Conservation (phyloP, 345 rosid genomes). For the Hirschfeldia incana region DNA sequence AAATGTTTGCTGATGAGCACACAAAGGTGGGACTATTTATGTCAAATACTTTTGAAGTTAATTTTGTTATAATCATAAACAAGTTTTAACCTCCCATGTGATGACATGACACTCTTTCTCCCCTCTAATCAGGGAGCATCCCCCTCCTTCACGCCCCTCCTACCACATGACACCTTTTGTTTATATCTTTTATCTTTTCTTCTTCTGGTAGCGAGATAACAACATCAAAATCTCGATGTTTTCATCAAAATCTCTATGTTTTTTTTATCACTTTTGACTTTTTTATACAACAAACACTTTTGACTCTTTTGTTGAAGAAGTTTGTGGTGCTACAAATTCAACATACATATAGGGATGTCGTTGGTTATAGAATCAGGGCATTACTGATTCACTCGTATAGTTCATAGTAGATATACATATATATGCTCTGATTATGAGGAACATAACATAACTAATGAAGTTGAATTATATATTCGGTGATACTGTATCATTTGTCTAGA, state of each 20-base stretch:
- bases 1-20: constrained; percentile 33
- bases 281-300: neutral
- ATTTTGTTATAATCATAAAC: constrained; percentile 24
- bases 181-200: neutral
- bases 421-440: neutral
- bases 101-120: constrained; percentile 36
- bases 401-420: neutral
- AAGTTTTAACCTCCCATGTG: constrained; percentile 39
- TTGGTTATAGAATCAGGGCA: neutral
- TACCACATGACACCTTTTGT: constrained; percentile 24
- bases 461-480: neutral
- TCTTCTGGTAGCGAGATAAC: neutral
- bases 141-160: constrained; percentile 33
- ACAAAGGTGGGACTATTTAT: constrained; percentile 40
- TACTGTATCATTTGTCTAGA: neutral
- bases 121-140: constrained; percentile 40
- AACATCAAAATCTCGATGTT: neutral
- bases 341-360: neutral
- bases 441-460: neutral
- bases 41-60: constrained; percentile 23
- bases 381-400: neutral
- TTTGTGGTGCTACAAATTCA: neutral
- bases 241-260: too few relatives aligned
- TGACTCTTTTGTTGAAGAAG: neutral
- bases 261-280: neutral